These are phyloP conservation scores for Aquilaria yunnanensis DNA, from an alignment of 345 rosid species.

Conservation along the genomic window DNA sequence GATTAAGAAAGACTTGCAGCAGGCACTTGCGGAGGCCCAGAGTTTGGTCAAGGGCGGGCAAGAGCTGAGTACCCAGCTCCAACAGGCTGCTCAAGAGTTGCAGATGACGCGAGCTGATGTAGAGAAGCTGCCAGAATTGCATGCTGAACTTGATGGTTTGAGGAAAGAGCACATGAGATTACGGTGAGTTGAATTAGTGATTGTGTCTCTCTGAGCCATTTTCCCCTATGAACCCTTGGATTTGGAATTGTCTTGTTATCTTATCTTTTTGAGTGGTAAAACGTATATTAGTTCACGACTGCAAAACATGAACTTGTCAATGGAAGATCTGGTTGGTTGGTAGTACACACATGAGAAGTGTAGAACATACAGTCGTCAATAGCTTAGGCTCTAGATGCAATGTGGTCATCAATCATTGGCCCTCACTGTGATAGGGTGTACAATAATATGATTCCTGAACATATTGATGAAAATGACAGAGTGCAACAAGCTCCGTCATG, in stretches of 20 bases:
- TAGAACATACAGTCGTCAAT: no score
- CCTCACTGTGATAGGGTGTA: no score
- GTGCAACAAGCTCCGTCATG: no score
- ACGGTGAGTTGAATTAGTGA: conserved; percentile 41
- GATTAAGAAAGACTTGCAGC: conserved; percentile 60
- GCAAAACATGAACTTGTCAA: no score
- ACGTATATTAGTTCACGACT: no score
- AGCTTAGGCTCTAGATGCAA: no score
- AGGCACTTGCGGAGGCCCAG: conserved; percentile 63
- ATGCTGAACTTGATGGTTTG: conserved; percentile 55
- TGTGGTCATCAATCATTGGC: no score
- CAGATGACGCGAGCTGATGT: conserved; percentile 35
- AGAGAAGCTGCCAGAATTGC: conserved; percentile 43
- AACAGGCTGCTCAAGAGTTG: conserved; percentile 51
- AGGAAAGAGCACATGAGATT: conserved; percentile 55
- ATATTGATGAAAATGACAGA: no score
- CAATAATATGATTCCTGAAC: no score
- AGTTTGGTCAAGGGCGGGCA: conserved; percentile 51
- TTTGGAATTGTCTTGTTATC: background rate
- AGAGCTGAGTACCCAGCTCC: conserved; percentile 53
- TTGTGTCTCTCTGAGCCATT: background rate
- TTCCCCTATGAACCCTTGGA: conserved; percentile 1
- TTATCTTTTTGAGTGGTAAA: no score
- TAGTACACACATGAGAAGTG: no score
- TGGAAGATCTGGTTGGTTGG: no score